phyloP scores from a whole-genome alignment of 352 stramenopile genomes.

The Phytophthora tentaculata region DNA sequence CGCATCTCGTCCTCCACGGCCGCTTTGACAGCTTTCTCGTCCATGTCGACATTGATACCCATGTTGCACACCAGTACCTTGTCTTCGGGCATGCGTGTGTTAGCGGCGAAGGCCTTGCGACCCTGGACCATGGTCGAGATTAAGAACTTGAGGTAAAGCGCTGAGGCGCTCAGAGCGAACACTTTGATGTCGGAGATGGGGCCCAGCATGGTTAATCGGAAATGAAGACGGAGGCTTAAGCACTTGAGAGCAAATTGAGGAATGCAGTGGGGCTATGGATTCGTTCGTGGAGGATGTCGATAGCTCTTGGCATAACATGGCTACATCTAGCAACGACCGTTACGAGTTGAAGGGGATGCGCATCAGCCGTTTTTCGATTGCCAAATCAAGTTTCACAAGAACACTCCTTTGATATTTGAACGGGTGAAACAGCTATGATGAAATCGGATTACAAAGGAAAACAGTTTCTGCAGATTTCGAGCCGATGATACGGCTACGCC shows the following conservation, averaged over 20 bases:
- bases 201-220: constrained; percentile 20
- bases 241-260: constrained; percentile 13
- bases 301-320: neutral
- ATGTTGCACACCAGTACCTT: constrained; percentile 40
- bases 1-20: constrained; percentile 45
- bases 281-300: neutral
- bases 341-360: constrained; percentile 1
- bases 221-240: neutral
- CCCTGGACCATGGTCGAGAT: constrained; percentile 54
- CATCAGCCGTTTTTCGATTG: neutral
- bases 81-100: constrained; percentile 53
- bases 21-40: constrained; percentile 37
- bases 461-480: neutral
- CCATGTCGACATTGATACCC: constrained; percentile 29
- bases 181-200: constrained; percentile 34
- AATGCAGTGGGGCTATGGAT: constrained; percentile 13
- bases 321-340: neutral
- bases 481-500: constrained; percentile 11
- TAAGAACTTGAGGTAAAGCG: constrained; percentile 74
- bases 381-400: neutral
- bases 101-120: constrained; percentile 49
- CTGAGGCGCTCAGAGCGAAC: constrained; percentile 46
- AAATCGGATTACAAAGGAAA: neutral
- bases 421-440: too few relatives aligned
- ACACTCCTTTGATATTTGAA: neutral